Base-by-base conservation (phyloP, 1,284 basidiomycete genomes). In the Naganishia albida region DNA sequence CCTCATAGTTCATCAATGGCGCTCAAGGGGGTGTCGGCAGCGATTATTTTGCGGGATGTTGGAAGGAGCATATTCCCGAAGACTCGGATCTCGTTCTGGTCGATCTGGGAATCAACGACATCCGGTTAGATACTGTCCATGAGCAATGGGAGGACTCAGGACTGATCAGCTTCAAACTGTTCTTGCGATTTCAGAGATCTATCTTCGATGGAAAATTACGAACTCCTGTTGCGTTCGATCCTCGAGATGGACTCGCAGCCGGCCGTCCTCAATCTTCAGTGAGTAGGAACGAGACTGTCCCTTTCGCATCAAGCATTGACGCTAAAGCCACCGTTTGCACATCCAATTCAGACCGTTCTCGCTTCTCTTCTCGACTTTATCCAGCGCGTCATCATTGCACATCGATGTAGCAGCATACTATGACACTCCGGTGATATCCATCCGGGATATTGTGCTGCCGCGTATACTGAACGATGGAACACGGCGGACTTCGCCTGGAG, bases 251-350 rank as follows among this genome's bases (percentile, higher is more conserved):
- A 71, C 30, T 70, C 69, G 12, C 68, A 68, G 43, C 77, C 77
- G 12, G 77, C 77, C 2, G 63, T 78, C 23, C 73, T 78, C 69
- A 77, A 77, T 64, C 70, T 78, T 26, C 75, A 78, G 75, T 77
- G 63, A 66, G 75, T 72, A n/a, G 6, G 16, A 43, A n/a, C 3
- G 20, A 48, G n/a, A 34, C 20, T 18, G n/a, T 3, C 7, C 7
- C 25, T 34, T 39, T 3, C 23, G 8, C 10, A 6, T 26, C 20
- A 12, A 18, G 50, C 38, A 26, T 18, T 34, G 7, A 39, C 23
- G 42, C 26, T 30, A 39, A 44, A 57, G 18, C 25, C 26, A 10
- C 18, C 49, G 26, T 56, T 7, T 23, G 16, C 38, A 18, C n/a
- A 12, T 34, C 46, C n/a, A 25, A 34, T 20, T n/a, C 65, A 78